Evolutionary conservation across 148 eudicot genomes (phyloP).

Genomic region (Cornus suecica): DNA sequence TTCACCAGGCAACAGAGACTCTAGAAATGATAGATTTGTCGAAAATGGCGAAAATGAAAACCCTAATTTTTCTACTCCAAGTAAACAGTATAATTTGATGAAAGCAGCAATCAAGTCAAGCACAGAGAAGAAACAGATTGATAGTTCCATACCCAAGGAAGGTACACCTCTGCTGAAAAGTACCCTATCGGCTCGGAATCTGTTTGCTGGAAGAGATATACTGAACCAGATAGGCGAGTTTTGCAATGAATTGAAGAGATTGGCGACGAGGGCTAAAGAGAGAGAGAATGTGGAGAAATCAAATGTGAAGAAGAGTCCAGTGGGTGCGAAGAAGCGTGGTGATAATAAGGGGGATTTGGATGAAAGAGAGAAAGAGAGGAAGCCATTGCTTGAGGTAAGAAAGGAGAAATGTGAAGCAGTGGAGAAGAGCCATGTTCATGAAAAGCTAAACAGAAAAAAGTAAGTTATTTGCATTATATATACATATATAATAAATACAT

Average conservation of each 20-base stretch:
- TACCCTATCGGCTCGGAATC: conserved; percentile 63
- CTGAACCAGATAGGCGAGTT: conserved; percentile 65
- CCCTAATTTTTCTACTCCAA: conserved; percentile 57
- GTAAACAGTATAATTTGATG: conserved; percentile 27
- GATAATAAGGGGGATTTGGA: conserved; percentile 12
- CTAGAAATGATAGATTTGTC: conserved; percentile 14
- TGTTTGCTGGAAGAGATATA: conserved; percentile 69
- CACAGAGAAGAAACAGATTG: conserved; percentile 38
- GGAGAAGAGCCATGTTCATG: conserved; percentile 31
- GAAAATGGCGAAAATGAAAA: conserved; percentile 72
- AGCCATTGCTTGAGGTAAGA: conserved; percentile 52
- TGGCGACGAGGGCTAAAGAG: conserved; percentile 49
- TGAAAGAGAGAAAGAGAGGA: conserved; percentile 45
- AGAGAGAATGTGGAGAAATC: conserved; percentile 27
- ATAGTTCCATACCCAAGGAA: conserved; percentile 20
- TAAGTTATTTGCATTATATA: conserved; percentile 23
- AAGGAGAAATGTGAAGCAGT: conserved; percentile 32
- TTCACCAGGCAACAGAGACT: conserved; percentile 16
- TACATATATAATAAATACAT: not conserved
- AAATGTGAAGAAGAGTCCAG: conserved; percentile 13
- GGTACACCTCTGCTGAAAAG: conserved; percentile 44
- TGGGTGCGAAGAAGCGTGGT: conserved; percentile 7
- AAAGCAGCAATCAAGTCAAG: conserved; percentile 60
- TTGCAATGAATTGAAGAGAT: conserved; percentile 70
- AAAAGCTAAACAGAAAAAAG: conserved; percentile 42